These are phyloP conservation scores for Thinopyrum elongatum DNA, from an alignment of 176 grass and related monocot species.

Conservation along the genomic window DNA sequence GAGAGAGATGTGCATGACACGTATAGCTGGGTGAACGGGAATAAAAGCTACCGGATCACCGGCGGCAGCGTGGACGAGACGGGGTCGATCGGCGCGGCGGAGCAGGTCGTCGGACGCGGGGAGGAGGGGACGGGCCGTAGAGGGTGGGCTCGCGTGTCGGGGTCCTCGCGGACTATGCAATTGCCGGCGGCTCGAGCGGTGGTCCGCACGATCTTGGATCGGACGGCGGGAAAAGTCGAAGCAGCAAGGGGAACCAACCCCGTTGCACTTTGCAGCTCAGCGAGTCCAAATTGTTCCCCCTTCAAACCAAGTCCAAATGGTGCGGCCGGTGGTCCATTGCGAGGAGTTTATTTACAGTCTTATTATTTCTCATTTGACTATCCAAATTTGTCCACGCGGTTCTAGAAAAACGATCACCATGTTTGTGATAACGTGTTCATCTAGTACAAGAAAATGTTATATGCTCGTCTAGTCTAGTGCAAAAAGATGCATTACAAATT, in stretches of 20 bases:
- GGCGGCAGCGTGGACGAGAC: not conserved
- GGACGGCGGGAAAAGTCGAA: not conserved
- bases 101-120: not conserved
- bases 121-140: not conserved
- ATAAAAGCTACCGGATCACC: not conserved
- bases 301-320: too few relatives aligned
- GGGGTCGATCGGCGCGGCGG: slow-evolving; percentile 5
- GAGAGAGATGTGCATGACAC: too few relatives aligned
- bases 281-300: not conserved
- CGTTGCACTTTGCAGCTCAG: not conserved
- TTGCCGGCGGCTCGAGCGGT: not conserved
- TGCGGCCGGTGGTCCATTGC: too few relatives aligned
- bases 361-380: too few relatives aligned
- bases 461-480: too few relatives aligned
- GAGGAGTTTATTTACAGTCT: too few relatives aligned
- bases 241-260: not conserved
- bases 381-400: too few relatives aligned
- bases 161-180: not conserved
- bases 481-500: too few relatives aligned
- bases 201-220: slow-evolving; percentile 12
- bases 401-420: too few relatives aligned
- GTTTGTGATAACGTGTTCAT: too few relatives aligned
- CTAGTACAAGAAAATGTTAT: too few relatives aligned
- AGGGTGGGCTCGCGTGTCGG: not conserved
- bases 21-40: not conserved